phyloP scores from a whole-genome alignment of 805 yeast species.

The Grigorovia humatica region DNA sequence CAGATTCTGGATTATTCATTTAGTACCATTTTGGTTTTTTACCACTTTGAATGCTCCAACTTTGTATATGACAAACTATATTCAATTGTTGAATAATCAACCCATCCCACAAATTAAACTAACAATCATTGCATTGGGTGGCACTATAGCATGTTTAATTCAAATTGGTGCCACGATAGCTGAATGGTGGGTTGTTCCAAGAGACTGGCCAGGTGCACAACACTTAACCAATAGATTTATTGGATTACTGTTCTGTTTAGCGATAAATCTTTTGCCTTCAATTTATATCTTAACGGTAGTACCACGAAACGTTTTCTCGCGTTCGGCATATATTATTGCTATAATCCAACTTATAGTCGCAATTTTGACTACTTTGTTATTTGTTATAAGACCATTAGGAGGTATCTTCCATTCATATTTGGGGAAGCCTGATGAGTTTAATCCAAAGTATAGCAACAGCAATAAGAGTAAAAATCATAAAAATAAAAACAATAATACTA shows the following conservation, averaged over 20 bases:
- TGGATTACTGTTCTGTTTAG: constrained; percentile 33
- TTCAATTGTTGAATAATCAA: constrained; percentile 42
- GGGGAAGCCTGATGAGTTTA: neutral
- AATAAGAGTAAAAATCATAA: constrained; percentile 14
- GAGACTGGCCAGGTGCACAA: constrained; percentile 63
- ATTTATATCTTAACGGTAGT: constrained; percentile 37
- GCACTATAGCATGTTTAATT: constrained; percentile 48
- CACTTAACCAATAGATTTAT: constrained; percentile 41
- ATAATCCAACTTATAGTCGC: constrained; percentile 49
- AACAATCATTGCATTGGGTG: constrained; percentile 57
- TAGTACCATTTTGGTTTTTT: constrained; percentile 67
- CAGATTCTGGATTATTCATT: constrained; percentile 70
- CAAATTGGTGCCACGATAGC: constrained; percentile 45
- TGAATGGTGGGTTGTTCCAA: constrained; percentile 57
- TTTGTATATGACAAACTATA: constrained; percentile 50
- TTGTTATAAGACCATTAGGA: constrained; percentile 54
- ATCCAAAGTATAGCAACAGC: too few species aligned
- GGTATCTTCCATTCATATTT: constrained; percentile 38
- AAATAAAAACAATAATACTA: constrained; percentile 7
- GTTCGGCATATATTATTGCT: constrained; percentile 34
- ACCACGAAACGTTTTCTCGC: constrained; percentile 24
- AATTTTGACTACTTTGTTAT: constrained; percentile 41
- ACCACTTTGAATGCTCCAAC: constrained; percentile 60
- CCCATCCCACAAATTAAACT: constrained; percentile 49
- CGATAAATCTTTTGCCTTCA: constrained; percentile 41